phyloP scores from a whole-genome alignment of 164 flowering plant species.

The Chimonanthus praecox region DNA sequence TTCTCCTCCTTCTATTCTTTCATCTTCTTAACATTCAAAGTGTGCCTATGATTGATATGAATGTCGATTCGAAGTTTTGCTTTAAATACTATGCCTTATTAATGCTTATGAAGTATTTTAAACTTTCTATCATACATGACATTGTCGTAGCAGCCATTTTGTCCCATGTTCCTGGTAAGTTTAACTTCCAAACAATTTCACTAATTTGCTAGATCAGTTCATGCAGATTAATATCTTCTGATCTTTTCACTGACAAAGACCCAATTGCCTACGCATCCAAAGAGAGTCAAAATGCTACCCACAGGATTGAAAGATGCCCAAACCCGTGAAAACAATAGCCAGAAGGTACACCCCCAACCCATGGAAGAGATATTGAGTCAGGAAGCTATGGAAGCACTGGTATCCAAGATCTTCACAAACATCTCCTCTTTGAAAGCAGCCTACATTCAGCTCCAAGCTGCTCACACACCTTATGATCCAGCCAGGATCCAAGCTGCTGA shows the following conservation, averaged over 20 bases:
- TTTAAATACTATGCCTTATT: neutral
- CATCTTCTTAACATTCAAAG: no score
- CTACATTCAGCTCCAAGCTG: slow-evolving; percentile 86
- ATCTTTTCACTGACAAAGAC: slow-evolving; percentile 26
- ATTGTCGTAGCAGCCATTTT: no score
- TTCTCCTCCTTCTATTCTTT: no score
- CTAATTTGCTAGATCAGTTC: neutral
- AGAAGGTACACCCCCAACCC: slow-evolving; percentile 97
- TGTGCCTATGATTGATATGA: neutral
- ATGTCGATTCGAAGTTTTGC: neutral
- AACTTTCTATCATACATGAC: neutral
- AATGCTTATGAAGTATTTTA: neutral
- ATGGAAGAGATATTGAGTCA: slow-evolving; percentile 77
- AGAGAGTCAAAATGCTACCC: slow-evolving; percentile 77
- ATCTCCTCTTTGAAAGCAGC: slow-evolving; percentile 87
- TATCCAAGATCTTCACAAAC: slow-evolving; percentile 68
- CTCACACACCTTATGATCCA: slow-evolving; percentile 96
- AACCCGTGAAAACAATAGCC: slow-evolving; percentile 71
- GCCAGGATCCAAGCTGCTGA: slow-evolving; percentile 93
- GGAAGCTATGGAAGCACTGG: slow-evolving; percentile 67
- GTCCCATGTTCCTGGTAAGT: neutral
- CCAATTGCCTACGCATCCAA: slow-evolving; percentile 8
- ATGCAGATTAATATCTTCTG: slow-evolving; percentile 24
- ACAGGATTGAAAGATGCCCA: slow-evolving; percentile 68
- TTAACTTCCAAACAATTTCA: neutral